Evolutionary conservation across 495 filamentous ascomycete genomes (phyloP).

Genomic region (Tricharina praecox): DNA sequence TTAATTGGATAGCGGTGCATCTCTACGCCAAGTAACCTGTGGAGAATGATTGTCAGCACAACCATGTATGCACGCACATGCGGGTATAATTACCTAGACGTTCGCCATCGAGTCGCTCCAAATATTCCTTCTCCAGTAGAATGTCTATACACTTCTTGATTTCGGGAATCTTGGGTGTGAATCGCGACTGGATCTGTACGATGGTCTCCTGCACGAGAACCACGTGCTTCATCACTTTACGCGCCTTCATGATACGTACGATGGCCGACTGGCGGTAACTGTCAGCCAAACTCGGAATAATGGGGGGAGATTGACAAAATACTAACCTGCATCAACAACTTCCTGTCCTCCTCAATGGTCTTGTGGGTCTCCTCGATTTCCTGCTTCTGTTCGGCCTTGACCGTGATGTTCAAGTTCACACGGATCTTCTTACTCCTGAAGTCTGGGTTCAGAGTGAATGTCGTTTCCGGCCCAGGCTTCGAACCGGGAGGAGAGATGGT

Average conservation of each 20-base stretch:
- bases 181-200: slow-evolving; percentile 81
- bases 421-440: slow-evolving; percentile 97
- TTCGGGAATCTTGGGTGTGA: slow-evolving; percentile 78
- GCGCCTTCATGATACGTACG: slow-evolving; percentile 98
- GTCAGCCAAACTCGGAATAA: too few species aligned
- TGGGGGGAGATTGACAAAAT: not conserved
- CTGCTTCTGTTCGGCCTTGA: slow-evolving; percentile 87
- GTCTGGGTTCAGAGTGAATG: slow-evolving; percentile 69
- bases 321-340: slow-evolving; percentile 88
- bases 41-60: not conserved
- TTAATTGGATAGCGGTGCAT: too few species aligned
- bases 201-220: slow-evolving; percentile 88
- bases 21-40: slow-evolving; percentile 4
- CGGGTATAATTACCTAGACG: slow-evolving; percentile 69
- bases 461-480: slow-evolving; percentile 59
- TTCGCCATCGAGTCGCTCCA: slow-evolving; percentile 86
- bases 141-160: slow-evolving; percentile 99
- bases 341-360: slow-evolving; percentile 96
- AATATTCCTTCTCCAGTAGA: slow-evolving; percentile 95
- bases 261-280: slow-evolving; percentile 62
- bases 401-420: slow-evolving; percentile 84
- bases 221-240: slow-evolving; percentile 94
- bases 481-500: slow-evolving; percentile 45
- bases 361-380: slow-evolving; percentile 96
- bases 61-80: not conserved